Base-by-base conservation (phyloP, 805 yeast species). In the Tetrapisispora taiwanensis region DNA sequence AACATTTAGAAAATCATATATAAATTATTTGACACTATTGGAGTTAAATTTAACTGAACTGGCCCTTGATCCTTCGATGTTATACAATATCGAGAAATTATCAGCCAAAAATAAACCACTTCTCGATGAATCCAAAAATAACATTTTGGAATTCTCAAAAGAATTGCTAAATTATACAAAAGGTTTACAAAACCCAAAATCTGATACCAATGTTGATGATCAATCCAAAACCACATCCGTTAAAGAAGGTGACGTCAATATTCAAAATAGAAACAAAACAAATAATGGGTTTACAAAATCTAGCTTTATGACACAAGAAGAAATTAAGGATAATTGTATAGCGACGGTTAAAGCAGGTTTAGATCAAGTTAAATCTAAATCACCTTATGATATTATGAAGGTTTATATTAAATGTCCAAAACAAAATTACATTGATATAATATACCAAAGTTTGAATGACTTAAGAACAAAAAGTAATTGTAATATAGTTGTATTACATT, bases 351-450 rank as follows among this genome's bases (percentile, higher is more conserved):
- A 47, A 27, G 60, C 64, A 1, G 50, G 62, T 2, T 50, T 46
- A n/a, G 61, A 55, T 26, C 39, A 47, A 12, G 52, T 58, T 19
- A 55, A 53, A 42, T 45, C 45, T 3, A 59, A 53, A 36, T 54
- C 62, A 12, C 53, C 64, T 2, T 56, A 60, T 30, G 61, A 62
- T 42, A 62, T 63, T 17, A 48, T 62, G 30, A 63, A 60, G 26
- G 50, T 55, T 4, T 63, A 60, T 41, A 50, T 63, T 10, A 59
- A 52, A 42, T 56, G 59, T 26, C 68, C 67, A 5, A 54, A 56
- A n/a, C 58, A 53, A 36, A 43, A 52, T 17, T 63, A 59, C 37
- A 45, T 52, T 10, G 63, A 59, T 36, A 42, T 54, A 33, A 41
- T 54, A 17, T 56, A 50, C 43, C 61, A 59, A 45, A 54, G 49